Conservation (phyloP, 495 filamentous ascomycete genomes). For the Platismatia glauca region DNA sequence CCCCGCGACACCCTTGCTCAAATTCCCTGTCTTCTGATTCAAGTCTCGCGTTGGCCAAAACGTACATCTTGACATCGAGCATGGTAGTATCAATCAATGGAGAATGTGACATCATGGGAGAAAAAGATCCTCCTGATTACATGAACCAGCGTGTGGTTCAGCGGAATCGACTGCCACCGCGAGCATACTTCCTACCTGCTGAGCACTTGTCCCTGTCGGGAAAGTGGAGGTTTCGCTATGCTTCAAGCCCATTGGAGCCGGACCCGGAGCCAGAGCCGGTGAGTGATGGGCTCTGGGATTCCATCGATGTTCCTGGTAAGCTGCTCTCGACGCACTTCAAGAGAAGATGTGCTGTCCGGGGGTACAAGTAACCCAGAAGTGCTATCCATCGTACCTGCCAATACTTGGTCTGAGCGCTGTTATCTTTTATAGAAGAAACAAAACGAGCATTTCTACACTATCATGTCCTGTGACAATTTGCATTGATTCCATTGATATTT, state of each 20-base stretch:
- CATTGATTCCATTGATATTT: background rate
- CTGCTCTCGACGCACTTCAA: background rate
- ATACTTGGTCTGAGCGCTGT: background rate
- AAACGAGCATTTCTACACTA: background rate
- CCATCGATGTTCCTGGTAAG: slow-evolving; percentile 45
- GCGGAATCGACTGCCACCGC: slow-evolving; percentile 53
- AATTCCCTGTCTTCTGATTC: background rate
- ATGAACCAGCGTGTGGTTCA: slow-evolving; percentile 41
- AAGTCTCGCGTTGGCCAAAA: background rate
- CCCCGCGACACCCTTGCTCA: background rate
- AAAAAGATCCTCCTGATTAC: slow-evolving; percentile 12
- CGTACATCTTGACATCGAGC: background rate
- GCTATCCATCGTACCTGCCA: background rate
- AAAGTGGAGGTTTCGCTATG: slow-evolving; percentile 51
- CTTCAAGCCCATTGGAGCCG: slow-evolving; percentile 40
- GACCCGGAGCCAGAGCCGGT: slow-evolving; percentile 31
- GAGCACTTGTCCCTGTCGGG: slow-evolving; percentile 45
- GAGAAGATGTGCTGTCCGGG: background rate
- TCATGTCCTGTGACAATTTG: background rate
- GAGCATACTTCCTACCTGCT: slow-evolving; percentile 50
- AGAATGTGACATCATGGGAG: background rate
- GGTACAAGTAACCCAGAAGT: background rate
- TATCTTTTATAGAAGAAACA: background rate
- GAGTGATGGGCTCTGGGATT: slow-evolving; percentile 35
- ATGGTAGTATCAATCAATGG: background rate